Base-by-base conservation (phyloP, 805 yeast genomes). In the Metschnikowia lochheadii region DNA sequence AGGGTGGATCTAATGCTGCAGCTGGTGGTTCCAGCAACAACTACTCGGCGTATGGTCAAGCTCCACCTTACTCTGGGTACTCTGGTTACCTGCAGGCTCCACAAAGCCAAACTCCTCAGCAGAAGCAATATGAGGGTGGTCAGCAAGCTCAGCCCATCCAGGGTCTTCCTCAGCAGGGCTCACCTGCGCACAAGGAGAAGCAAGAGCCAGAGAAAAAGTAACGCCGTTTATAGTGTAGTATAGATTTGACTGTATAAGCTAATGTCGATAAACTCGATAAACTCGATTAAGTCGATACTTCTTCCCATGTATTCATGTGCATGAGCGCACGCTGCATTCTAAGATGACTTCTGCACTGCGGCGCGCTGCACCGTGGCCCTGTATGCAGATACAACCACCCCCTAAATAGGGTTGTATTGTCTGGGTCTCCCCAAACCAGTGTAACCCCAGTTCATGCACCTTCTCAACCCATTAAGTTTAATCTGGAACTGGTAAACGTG, bases 41-140 rank as follows among this genome's bases (percentile, higher is more conserved):
- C 53, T 57, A 57, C 51, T 54, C 61, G 41, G 49, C 54, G 5
- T 57, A 57, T 39, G 46, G 53, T 4, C 60, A 56, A 40, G 59
- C 57, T 20, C 59, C 59, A 13, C 49, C 53, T 14, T 56, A 56
- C 43, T 48, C 56, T 10, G 46, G 54, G 14, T 57, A 57, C 40
- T 49, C 53, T 15, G 56, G 50, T 14, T 56, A 56, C 31, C 51
- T 38, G 49, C 57, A 53, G 41, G 53, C 50, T 7, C 49, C 48
- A 2, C 57, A 53, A 40, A 44, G 57, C 26, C 49, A 44, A 20
- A 39, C 46, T 29, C 52, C 51, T 44, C 46, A 34, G 46, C 54
- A 50, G 44, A 54, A 55, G 57, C 54, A 55, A 1, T 54, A 53
- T 14, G 57, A 51, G 34, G 57, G 39, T 23, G 38, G 51, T 37